Evolutionary conservation across 208 protist genomes (phyloP).

Genomic region (Crithidia bombi): DNA sequence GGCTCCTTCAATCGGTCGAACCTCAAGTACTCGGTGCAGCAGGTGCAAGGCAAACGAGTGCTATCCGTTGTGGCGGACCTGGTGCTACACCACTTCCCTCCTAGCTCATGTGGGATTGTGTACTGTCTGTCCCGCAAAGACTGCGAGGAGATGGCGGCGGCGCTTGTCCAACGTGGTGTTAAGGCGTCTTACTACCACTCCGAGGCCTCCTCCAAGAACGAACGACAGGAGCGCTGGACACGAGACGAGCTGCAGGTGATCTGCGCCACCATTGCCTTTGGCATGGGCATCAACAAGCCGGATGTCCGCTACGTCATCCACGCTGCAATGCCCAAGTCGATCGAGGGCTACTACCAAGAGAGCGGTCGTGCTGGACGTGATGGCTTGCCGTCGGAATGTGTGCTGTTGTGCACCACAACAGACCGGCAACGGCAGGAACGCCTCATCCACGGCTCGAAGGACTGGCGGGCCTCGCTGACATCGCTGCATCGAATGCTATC

Average conservation of each 20-base stretch:
- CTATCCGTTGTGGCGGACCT: constrained; percentile 56
- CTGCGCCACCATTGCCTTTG: constrained; percentile 98
- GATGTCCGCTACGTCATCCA: constrained; percentile 99
- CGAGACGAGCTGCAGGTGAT: constrained; percentile 94
- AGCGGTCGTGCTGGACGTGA: constrained; percentile 97
- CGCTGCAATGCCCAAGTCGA: constrained; percentile 95
- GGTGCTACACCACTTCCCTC: constrained; percentile 66
- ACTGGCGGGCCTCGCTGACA: constrained; percentile 67
- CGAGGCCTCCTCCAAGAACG: constrained; percentile 72
- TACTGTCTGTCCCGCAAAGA: constrained; percentile 88
- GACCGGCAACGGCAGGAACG: constrained; percentile 82
- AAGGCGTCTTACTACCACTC: constrained; percentile 79
- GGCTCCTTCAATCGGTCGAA: constrained; percentile 85
- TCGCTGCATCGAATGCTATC: constrained; percentile 80
- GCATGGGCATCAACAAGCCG: constrained; percentile 98
- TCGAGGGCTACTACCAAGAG: constrained; percentile 99
- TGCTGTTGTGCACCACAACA: constrained; percentile 69
- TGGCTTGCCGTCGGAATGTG: constrained; percentile 85
- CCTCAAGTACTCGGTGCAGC: constrained; percentile 76
- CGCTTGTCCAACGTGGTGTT: constrained; percentile 54
- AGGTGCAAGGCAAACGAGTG: constrained; percentile 57
- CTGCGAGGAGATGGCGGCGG: constrained; percentile 79
- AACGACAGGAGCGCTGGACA: constrained; percentile 90
- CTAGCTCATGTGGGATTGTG: constrained; percentile 80
- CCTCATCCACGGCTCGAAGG: constrained; percentile 82